Base-by-base conservation (phyloP, 2,329 filamentous ascomycete species). In the Chaetomium globosum region DNA sequence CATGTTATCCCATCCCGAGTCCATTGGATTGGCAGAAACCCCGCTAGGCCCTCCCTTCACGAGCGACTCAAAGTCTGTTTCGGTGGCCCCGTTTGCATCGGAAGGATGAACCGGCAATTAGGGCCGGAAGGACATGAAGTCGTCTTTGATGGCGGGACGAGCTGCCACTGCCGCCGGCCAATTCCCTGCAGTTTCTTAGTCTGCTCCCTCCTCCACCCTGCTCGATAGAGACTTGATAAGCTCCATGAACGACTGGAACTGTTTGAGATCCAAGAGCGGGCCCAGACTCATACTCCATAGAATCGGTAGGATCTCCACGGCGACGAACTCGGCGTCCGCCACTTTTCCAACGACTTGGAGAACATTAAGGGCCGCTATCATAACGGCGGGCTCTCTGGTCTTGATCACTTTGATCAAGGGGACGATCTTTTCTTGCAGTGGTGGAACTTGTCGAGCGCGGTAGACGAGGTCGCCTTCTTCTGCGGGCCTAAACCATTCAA, bases 301-400 rank as follows among this genome's bases (percentile, higher is more conserved):
- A 10, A 96, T 86, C 0, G 95, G 95, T 12, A 99, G 80, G 19
- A 97, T 87, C 63, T 98, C 94, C 80, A 95, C 88, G 13, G 95
- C 95, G 26, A 97, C 86, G 74, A 97, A 98, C 53, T 97, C 95
- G 2, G 89, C 86, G 74, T 98, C 95, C 4, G 90, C 93, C 23
- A 89, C 83, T 58, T 86, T 85, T 9, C 93, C 93, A 31, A 99
- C 89, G 57, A 97, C 90, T 58, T 86, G 87, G 69, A 98, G 87
- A 0, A 97, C 92, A 63, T 89, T 89, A 39, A 98, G 81, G 0
- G 93, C 90, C 6, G 94, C 93, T 82, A 98, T 90, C 91, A 98
- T 98, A 10, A 99, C 95, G 8, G 93, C 93, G 0, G 95, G 95
- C 76, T 99, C 95, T 75, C 97, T 98, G 0, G 95, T 99, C 78